These are phyloP conservation scores for Lactarius hengduanensis DNA, from an alignment of 768 basidiomycete genomes.

Conservation along the genomic window DNA sequence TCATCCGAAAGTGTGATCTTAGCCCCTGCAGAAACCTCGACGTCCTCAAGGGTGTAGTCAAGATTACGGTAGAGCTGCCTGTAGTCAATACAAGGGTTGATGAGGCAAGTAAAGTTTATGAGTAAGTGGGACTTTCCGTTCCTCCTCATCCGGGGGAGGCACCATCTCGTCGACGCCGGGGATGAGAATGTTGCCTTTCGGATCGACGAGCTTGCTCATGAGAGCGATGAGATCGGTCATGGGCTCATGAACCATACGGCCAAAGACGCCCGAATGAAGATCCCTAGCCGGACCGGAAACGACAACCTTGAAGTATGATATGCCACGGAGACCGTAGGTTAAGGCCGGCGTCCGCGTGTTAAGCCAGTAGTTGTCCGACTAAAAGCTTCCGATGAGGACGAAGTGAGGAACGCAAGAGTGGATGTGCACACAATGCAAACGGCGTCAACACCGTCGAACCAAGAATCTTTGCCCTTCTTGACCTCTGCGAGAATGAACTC, in stretches of 20 bases:
- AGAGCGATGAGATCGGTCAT: slow-evolving; percentile 90
- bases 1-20: slow-evolving; percentile 70
- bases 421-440: slow-evolving; percentile 73
- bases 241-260: slow-evolving; percentile 80
- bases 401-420: background rate
- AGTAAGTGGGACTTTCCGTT: slow-evolving; percentile 47
- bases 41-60: slow-evolving; percentile 69
- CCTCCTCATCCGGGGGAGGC: slow-evolving; percentile 64
- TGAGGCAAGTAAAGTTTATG: background rate
- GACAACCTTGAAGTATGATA: slow-evolving; percentile 82
- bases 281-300: slow-evolving; percentile 84
- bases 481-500: slow-evolving; percentile 79
- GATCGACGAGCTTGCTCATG: slow-evolving; percentile 81
- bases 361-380: slow-evolving; percentile 96
- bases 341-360: slow-evolving; percentile 76
- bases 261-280: slow-evolving; percentile 88
- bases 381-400: background rate
- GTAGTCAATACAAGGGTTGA: background rate
- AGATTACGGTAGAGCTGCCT: slow-evolving; percentile 71
- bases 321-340: slow-evolving; percentile 87
- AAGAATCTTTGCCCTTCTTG: slow-evolving; percentile 58
- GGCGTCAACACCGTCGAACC: slow-evolving; percentile 86
- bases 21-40: slow-evolving; percentile 75
- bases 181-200: slow-evolving; percentile 78
- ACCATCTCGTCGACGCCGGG: slow-evolving; percentile 90